Conservation (phyloP, 2,329 filamentous ascomycete genomes). For the Nigrospora sphaerica region DNA sequence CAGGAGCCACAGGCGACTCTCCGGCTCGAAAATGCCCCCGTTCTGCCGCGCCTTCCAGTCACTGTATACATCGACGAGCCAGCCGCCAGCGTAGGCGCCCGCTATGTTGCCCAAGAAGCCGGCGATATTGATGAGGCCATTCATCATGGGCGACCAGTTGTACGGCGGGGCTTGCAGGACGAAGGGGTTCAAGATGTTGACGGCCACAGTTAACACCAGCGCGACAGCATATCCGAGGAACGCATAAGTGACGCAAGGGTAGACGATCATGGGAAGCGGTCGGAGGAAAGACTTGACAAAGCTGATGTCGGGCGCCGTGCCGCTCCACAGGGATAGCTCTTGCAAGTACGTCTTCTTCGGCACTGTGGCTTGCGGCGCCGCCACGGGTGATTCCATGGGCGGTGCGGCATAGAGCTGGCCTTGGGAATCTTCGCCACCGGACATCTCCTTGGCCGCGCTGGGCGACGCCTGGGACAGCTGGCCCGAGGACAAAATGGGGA, state of each 20-base stretch:
- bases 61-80: slow-evolving; percentile 33
- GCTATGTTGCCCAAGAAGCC: slow-evolving; percentile 32
- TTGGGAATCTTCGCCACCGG: too few species aligned
- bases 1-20: slow-evolving; percentile 32
- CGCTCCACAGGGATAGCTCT: slow-evolving; percentile 19
- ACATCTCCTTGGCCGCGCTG: too few species aligned
- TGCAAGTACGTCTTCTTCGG: slow-evolving; percentile 16
- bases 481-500: too few species aligned
- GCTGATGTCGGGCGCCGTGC: slow-evolving; percentile 12
- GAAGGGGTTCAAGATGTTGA: slow-evolving; percentile 24
- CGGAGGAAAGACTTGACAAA: slow-evolving; percentile 18
- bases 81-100: slow-evolving; percentile 33
- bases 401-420: too few species aligned
- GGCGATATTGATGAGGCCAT: slow-evolving; percentile 23
- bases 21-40: slow-evolving; percentile 35
- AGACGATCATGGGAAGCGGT: slow-evolving; percentile 21
- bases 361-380: not conserved
- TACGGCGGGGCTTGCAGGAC: slow-evolving; percentile 24
- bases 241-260: slow-evolving; percentile 21
- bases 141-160: slow-evolving; percentile 19
- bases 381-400: too few species aligned
- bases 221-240: slow-evolving; percentile 22
- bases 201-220: slow-evolving; percentile 18
- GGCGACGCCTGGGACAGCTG: too few species aligned
- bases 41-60: slow-evolving; percentile 31